phyloP scores from a whole-genome alignment of 495 filamentous ascomycete genomes.

The Penicillium tannophilum region DNA sequence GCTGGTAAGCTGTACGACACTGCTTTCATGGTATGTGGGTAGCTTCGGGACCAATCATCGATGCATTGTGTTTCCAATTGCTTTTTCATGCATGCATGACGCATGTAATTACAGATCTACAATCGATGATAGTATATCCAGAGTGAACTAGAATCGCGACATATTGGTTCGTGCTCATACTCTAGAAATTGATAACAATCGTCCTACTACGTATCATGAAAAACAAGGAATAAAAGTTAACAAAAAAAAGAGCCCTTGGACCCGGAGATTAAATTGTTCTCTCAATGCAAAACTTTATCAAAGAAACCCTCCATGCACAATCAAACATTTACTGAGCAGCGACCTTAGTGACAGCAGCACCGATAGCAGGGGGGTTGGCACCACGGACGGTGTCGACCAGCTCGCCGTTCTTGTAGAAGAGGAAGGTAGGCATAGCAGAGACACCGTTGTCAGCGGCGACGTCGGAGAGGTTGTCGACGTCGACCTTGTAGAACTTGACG shows the following conservation, averaged over 20 bases:
- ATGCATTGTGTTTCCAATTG: not conserved
- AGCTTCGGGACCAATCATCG: not conserved
- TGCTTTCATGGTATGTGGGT: not conserved
- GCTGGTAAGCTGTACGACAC: too few relatives aligned
- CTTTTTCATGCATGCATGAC: constrained; percentile 12
- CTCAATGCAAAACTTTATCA: not conserved
- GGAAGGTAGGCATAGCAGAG: constrained; percentile 95
- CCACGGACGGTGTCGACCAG: constrained; percentile 72
- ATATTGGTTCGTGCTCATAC: too few relatives aligned
- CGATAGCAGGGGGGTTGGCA: constrained; percentile 70
- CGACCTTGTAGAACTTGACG: constrained; percentile 84
- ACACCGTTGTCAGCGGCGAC: constrained; percentile 80
- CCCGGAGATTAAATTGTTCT: constrained; percentile 5
- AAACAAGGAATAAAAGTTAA: not conserved
- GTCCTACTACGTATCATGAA: not conserved
- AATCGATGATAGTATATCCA: not conserved
- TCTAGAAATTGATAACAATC: not conserved
- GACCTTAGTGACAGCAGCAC: constrained; percentile 46
- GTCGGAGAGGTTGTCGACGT: constrained; percentile 80
- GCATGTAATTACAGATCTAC: not conserved
- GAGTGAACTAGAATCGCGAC: not conserved
- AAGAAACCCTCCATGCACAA: not conserved
- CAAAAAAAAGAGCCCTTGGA: constrained; percentile 1
- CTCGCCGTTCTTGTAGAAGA: constrained; percentile 78
- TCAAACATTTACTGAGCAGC: not conserved